Evolutionary conservation across 1,284 basidiomycete species (phyloP), one percentile per base, ranked within the genome.

Genomic region (Heliocybe sulcata): DNA sequence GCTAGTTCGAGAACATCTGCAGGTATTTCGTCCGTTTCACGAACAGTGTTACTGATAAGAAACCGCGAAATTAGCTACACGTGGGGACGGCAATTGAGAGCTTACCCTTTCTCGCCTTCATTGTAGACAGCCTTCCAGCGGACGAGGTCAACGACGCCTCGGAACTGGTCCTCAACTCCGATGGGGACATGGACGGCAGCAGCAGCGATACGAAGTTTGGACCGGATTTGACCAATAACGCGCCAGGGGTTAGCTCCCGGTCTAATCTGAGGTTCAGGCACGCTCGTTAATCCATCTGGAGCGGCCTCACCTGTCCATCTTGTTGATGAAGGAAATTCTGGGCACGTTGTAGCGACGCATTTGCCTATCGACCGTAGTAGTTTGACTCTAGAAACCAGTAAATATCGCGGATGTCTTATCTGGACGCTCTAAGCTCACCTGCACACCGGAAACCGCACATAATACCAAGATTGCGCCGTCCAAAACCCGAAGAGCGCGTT

Each of bases 131-230:
- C 84, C 68, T 95, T 94, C 94, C 92, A 95, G 59, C 92, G 81
- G 55, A 99, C 90, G 35, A 99, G 76, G 72, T 99, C 97, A 42
- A 99, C 88, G 2, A 99, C 87, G 60, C 96, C 97, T 35, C 78
- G 81, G 63, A 98, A 89, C 53, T 87, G 83, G 60, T 90, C 89
- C 70, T 99, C 96, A 3, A 85, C 78, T 10, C 96, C 97, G 60
- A 99, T 99, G 10, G 96, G 97, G 22, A 98, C 83, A 65, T 98
- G 94, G 11, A 98, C 90, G n/a, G 95, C 91, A 1, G 97, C 97
- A 26, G 95, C 94, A 45, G 90, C 81, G 61, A 98, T 94, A 62
- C 87, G 87, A 53, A 99, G 85, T 73, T 99, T 99, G 12, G 82
- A 79, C 57, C 94, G 82, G 59, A 99, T 92, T 70, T 99, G 97